Evolutionary conservation across 2,329 filamentous ascomycete species (phyloP).

Genomic region (Endoconidiophora polonica): DNA sequence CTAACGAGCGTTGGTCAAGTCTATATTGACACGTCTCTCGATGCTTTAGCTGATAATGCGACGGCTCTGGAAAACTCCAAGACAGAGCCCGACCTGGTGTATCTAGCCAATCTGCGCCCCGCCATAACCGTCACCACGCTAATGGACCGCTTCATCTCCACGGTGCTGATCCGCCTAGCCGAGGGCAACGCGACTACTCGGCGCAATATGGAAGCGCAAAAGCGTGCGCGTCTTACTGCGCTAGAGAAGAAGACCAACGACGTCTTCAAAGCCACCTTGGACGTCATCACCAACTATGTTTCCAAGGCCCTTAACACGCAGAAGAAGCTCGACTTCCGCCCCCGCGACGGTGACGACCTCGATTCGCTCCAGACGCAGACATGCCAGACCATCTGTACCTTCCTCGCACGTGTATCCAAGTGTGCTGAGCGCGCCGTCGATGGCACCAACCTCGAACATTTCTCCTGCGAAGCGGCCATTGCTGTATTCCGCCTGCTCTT

Average conservation of each 20-base stretch:
- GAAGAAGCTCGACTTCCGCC: conserved; percentile 78
- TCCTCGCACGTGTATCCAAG: conserved; percentile 52
- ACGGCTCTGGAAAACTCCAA: conserved; percentile 62
- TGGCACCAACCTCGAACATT: conserved; percentile 65
- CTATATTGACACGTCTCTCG: conserved; percentile 49
- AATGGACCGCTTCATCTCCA: conserved; percentile 81
- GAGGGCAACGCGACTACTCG: conserved; percentile 80
- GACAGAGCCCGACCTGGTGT: conserved; percentile 72
- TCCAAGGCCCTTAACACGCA: conserved; percentile 56
- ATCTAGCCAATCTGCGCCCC: conserved; percentile 61
- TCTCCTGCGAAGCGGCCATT: conserved; percentile 70
- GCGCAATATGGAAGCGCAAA: conserved; percentile 74
- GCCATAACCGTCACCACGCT: conserved; percentile 82
- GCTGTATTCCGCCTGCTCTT: conserved; percentile 64
- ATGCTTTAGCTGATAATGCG: conserved; percentile 57
- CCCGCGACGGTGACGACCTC: conserved; percentile 56
- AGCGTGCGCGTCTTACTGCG: conserved; percentile 52
- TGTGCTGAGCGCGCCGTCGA: conserved; percentile 54
- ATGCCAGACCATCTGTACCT: conserved; percentile 64
- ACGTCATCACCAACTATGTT: conserved; percentile 61
- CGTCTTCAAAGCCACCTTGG: conserved; percentile 39
- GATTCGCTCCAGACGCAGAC: conserved; percentile 76
- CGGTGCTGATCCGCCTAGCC: conserved; percentile 77
- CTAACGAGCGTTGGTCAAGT: conserved; percentile 79
- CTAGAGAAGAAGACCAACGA: conserved; percentile 71